phyloP scores from a whole-genome alignment of 371 early-diverging fungal genomes.

The Saksenaea oblongispora region DNA sequence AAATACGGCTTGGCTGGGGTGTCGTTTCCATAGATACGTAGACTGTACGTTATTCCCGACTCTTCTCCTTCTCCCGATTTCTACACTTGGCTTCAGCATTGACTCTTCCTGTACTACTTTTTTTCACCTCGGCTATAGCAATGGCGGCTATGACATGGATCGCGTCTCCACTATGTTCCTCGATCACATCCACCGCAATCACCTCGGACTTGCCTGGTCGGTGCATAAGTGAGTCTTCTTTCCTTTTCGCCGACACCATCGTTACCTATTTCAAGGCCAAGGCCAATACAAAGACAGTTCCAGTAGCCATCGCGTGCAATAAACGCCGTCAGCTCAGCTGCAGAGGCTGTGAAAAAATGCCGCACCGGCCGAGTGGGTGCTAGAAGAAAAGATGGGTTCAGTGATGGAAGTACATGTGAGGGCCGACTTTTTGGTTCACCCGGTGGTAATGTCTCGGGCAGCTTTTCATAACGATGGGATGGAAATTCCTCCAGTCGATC shows the following conservation, averaged over 20 bases:
- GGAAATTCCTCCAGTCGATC: conserved; percentile 46
- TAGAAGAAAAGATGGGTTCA: conserved; percentile 4
- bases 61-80: conserved; percentile 28
- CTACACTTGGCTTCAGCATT: conserved; percentile 12
- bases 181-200: conserved; percentile 46
- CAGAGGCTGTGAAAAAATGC: conserved; percentile 45
- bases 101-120: background rate
- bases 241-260: background rate
- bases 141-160: conserved; percentile 28
- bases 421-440: conserved; percentile 22
- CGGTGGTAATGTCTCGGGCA: conserved; percentile 20
- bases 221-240: background rate
- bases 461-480: conserved; percentile 37
- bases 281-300: conserved; percentile 38
- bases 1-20: conserved; percentile 29
- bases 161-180: conserved; percentile 20
- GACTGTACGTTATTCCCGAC: conserved; percentile 19
- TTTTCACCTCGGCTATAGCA: conserved; percentile 40
- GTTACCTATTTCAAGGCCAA: conserved; percentile 40
- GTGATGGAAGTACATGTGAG: background rate
- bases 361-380: conserved; percentile 26
- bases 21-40: conserved; percentile 35
- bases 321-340: conserved; percentile 45
- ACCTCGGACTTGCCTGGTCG: conserved; percentile 38
- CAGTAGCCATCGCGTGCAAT: conserved; percentile 51